Base-by-base conservation (phyloP, 2,329 filamentous ascomycete species). In the Bipolaris cookei region DNA sequence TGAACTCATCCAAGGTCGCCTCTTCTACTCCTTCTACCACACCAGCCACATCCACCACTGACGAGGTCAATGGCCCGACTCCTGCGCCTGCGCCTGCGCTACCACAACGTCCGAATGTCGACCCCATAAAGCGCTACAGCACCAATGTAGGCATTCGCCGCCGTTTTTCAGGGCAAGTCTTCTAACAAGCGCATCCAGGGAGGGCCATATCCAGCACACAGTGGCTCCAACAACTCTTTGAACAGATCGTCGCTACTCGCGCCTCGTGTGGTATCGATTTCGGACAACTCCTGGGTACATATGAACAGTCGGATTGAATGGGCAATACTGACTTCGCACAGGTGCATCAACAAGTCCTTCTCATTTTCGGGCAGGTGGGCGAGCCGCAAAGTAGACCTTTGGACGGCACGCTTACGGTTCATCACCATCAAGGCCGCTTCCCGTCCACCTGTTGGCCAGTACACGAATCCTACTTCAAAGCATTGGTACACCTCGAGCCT, bases 331-430 rank as follows among this genome's bases (percentile, higher is more conserved):
- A 63, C 45, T 35, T 54, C 76, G 65, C 62, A 35, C 50, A 96
- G 92, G 91, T 96, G 18, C 91, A 96, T 72, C 92, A 97, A 80
- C 97, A 97, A 74, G 85, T 96, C 7, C 82, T 97, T 18, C 84
- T 95, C 21, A 83, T 97, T 44, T 87, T 89, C 68, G 94, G 94
- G 48, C 88, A 90, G 46, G 89, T 96, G 64, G 92, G 90, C 56
- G 91, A 96, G 63, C 81, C 87, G 4, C 79, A 82, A 32, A 83
- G 87, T 50, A 85, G 86, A 71, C 81, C 86, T 50, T 77, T 96
- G 58, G 92, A 97, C 71, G 95, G 95, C 64, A 89, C 80, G 28
- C 71, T 98, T 48, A 92, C 88, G 2, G 85, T 97, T 59, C 89
- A 84, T 69, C 90, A 95, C 69, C 85, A 92, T 65, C 90, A 97